These are phyloP conservation scores for Xanthoceras sorbifolium DNA, from an alignment of 345 rosid species.

Conservation along the genomic window DNA sequence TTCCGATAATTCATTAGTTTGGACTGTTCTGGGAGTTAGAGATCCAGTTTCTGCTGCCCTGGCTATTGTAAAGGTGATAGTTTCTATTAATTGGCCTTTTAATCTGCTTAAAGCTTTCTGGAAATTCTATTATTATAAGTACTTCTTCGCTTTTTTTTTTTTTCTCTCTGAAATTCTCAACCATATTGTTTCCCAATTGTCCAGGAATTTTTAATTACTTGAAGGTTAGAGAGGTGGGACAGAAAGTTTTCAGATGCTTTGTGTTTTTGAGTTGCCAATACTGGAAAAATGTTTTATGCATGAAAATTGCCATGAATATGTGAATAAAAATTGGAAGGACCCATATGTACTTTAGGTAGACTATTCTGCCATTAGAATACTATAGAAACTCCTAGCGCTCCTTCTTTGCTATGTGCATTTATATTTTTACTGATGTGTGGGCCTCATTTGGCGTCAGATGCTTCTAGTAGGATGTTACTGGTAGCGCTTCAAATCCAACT, in stretches of 20 bases:
- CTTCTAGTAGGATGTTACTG: background rate
- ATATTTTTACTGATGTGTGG: background rate
- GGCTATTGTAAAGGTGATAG: conserved; percentile 87
- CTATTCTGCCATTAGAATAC: background rate
- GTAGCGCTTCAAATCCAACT: background rate
- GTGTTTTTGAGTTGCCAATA: background rate
- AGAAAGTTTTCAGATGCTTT: background rate
- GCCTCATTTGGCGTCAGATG: background rate
- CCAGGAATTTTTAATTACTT: background rate
- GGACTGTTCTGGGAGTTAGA: conserved; percentile 97
- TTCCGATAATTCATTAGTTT: conserved; percentile 95
- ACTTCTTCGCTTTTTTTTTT: background rate
- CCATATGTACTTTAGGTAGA: background rate
- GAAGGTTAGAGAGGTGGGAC: background rate
- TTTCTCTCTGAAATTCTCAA: background rate
- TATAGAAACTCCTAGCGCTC: background rate
- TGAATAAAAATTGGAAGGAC: background rate
- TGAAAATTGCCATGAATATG: background rate
- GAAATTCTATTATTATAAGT: conserved; percentile 1
- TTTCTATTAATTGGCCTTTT: background rate
- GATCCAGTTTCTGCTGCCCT: conserved; percentile 98
- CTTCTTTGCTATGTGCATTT: too few relatives aligned
- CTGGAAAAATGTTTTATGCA: background rate
- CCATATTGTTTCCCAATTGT: background rate
- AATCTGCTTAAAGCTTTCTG: conserved; percentile 5